Evolutionary conservation across 768 basidiomycete species (phyloP).

Genomic region (Pulveroboletus sp.): DNA sequence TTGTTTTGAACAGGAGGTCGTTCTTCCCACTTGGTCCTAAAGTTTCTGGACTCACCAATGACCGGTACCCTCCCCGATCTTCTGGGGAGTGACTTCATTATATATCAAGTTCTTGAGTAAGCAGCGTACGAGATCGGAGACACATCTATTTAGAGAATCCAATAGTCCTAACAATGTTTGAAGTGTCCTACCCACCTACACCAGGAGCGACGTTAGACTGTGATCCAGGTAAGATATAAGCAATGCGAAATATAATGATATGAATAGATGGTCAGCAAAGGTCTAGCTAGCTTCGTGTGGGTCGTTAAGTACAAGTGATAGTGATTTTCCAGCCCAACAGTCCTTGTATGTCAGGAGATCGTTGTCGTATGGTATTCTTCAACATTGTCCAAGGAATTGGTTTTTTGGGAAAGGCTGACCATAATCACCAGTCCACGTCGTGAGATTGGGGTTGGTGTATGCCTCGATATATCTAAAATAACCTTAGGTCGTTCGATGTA

Average conservation of each 20-base stretch:
- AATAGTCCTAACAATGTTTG: not conserved
- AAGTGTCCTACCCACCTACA: not conserved
- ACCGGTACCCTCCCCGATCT: conserved; percentile 1
- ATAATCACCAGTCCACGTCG: conserved; percentile 44
- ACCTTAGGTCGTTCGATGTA: not conserved
- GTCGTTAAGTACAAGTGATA: not conserved
- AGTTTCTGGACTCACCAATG: conserved; percentile 6
- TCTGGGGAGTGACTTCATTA: not conserved
- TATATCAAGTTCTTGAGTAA: not conserved
- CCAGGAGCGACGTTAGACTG: not conserved
- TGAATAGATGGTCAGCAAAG: not conserved
- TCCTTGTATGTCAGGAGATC: not conserved
- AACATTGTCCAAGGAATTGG: conserved; percentile 42
- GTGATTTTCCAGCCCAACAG: not conserved
- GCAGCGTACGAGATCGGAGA: not conserved
- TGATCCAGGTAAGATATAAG: not conserved
- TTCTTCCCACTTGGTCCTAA: conserved; percentile 9
- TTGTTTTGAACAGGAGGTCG: conserved; percentile 69
- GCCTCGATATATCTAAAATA: conserved; percentile 55
- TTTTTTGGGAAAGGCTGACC: conserved; percentile 51
- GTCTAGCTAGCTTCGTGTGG: not conserved
- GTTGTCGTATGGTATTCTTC: conserved; percentile 1
- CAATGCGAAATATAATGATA: conserved; percentile 1
- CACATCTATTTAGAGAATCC: not conserved
- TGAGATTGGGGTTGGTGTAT: conserved; percentile 59